phyloP scores from a whole-genome alignment of 1,284 basidiomycete genomes.

The Bondarzewia mesenterica region DNA sequence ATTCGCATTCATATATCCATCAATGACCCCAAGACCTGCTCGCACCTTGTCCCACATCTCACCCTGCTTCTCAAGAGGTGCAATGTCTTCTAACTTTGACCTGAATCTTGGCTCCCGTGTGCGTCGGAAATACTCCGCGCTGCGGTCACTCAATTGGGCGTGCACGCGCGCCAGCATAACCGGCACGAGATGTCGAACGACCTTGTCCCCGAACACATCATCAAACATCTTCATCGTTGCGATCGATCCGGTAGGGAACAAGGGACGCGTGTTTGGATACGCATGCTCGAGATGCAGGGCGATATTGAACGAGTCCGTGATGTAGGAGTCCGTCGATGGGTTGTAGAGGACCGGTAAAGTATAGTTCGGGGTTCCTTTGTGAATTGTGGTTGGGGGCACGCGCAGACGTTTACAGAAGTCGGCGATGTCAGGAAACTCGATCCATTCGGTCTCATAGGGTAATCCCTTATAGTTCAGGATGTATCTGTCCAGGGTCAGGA shows the following conservation, averaged over 20 bases:
- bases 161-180: background rate
- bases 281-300: constrained; percentile 29
- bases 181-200: background rate
- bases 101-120: constrained; percentile 15
- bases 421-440: constrained; percentile 30
- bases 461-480: constrained; percentile 31
- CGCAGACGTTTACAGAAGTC: constrained; percentile 21
- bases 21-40: constrained; percentile 18
- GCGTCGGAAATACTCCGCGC: constrained; percentile 15
- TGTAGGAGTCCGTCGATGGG: constrained; percentile 17
- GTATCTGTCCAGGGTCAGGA: constrained; percentile 17
- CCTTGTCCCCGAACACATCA: background rate
- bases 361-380: constrained; percentile 23
- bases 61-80: constrained; percentile 1
- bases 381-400: constrained; percentile 19
- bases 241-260: background rate
- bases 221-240: background rate
- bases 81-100: constrained; percentile 14
- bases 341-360: constrained; percentile 32
- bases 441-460: constrained; percentile 29
- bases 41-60: constrained; percentile 16
- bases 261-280: constrained; percentile 18
- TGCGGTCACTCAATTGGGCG: constrained; percentile 8
- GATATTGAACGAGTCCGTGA: constrained; percentile 29
- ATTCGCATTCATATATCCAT: constrained; percentile 12